Base-by-base conservation (phyloP, 345 rosid genomes). In the Rhizophora mangle region DNA sequence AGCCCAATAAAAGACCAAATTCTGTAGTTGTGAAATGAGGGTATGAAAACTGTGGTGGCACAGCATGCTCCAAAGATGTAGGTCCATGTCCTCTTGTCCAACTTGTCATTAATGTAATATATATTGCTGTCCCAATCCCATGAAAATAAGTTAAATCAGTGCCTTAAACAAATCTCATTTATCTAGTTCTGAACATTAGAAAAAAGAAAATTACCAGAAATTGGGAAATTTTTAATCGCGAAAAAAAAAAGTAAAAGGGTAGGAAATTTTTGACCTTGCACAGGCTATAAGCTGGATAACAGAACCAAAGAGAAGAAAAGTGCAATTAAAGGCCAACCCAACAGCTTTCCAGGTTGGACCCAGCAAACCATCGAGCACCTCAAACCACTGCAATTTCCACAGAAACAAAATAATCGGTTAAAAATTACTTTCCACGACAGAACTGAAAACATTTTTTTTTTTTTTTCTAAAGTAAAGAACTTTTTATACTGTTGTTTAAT, bases 11-110 rank as follows among this genome's bases (percentile, higher is more conserved):
- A 88, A 21, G 97, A 85, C 97, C 97, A 91, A 60, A 91, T 77
- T 76, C 94, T 80, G 64, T 91, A 91, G 84, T 91, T 91, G 75
- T 85, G 92, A 78, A 88, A 91, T 18, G 97, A 88, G 15, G 97
- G 92, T 36, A 88, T 81, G 80, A 90, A 88, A 51, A 90, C 93
- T 1, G 87, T 90, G 24, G 90, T 86, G 24, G 92, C 97, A 69
- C 97, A 91, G 67, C 97, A 91, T 9, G 92, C 94, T 80, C 97
- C 97, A 68, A 91, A 91, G 62, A 91, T 88, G 67, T 91, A 91
- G 6, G 97, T 88, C 97, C 95, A 91, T 73, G 97, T 88, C 85
- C 94, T 84, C 86, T 91, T 91, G 85, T 88, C 92, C 46, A 88
- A 64, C 24, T 82, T 82, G 82, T 87, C 91, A 68, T 89, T 82